Conservation (phyloP, 2,329 filamentous ascomycete genomes). For the Sporothrix mexicana region DNA sequence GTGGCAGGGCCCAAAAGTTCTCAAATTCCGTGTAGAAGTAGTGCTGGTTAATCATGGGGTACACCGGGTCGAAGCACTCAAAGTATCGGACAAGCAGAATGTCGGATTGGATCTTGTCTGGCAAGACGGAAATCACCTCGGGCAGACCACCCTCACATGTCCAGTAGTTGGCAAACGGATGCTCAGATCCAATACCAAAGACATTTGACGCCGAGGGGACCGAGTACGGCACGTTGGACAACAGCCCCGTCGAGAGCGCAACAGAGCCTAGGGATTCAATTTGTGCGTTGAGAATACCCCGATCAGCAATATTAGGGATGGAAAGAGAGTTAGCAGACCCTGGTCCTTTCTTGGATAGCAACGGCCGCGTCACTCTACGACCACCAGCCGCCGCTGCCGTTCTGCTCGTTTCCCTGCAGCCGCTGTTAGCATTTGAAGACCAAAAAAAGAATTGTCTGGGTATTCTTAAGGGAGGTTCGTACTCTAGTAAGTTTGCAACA, state of each 20-base stretch:
- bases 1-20: constrained; percentile 71
- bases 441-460: background rate
- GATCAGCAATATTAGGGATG: constrained; percentile 63
- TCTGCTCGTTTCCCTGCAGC: constrained; percentile 61
- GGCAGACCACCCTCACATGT: constrained; percentile 75
- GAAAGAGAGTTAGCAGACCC: constrained; percentile 48
- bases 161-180: constrained; percentile 86
- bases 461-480: constrained; percentile 44
- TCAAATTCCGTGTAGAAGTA: constrained; percentile 81
- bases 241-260: constrained; percentile 63
- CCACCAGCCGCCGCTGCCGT: constrained; percentile 54
- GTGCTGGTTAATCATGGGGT: constrained; percentile 78
- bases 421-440: background rate
- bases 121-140: constrained; percentile 77
- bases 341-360: constrained; percentile 56
- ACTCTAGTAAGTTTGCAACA: constrained; percentile 79
- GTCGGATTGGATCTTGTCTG: constrained; percentile 76
- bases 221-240: constrained; percentile 76
- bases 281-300: constrained; percentile 55
- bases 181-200: constrained; percentile 79
- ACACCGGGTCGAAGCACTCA: constrained; percentile 77
- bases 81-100: constrained; percentile 69
- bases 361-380: constrained; percentile 62
- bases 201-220: constrained; percentile 74
- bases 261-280: constrained; percentile 55